Percentiles rank a stretch among this genome's conserved stretches.
Evolutionary conservation across 352 stramenopile genomes (phyloP).

Genomic region (Pythium aquatile): DNA sequence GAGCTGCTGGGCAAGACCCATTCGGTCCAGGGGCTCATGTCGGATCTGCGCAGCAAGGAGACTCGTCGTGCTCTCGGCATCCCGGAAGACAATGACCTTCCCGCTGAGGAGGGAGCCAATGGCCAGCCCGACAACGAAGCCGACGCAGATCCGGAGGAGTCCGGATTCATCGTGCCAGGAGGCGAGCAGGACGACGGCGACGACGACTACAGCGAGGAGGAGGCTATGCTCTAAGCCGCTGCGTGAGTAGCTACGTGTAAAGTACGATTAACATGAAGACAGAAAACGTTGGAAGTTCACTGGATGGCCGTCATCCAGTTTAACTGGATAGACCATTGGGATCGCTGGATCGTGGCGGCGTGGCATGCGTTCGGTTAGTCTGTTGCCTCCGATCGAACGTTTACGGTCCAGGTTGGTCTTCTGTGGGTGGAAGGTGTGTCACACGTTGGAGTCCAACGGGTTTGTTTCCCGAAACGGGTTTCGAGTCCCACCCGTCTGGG

Average conservation of each 20-base stretch:
- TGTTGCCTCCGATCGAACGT: neutral
- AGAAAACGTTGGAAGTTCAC: neutral
- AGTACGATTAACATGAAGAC: neutral
- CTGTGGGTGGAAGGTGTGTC: neutral
- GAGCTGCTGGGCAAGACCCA: conserved; percentile 60
- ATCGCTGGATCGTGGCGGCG: neutral
- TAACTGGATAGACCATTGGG: neutral
- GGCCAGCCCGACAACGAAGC: conserved; percentile 33
- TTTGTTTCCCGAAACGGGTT: neutral
- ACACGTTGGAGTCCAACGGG: neutral
- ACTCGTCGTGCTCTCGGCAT: conserved; percentile 34
- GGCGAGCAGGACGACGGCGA: conserved; percentile 20
- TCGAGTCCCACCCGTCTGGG: neutral
- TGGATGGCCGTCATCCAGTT: neutral
- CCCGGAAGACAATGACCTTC: conserved; percentile 18
- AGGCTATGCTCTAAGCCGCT: conserved; percentile 17
- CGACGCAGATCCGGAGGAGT: conserved; percentile 15
- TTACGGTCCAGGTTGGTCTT: neutral
- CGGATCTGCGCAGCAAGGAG: conserved; percentile 57
- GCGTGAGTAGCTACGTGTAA: neutral
- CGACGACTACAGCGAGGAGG: conserved; percentile 21
- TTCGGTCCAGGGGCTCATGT: conserved; percentile 54
- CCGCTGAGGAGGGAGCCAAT: conserved; percentile 8
- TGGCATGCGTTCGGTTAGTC: neutral
- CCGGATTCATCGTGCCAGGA: conserved; percentile 24